Percentiles rank a stretch among this genome's conserved stretches.
These are phyloP conservation scores for Fusarium coicis DNA, from an alignment of 2,329 filamentous ascomycete genomes.

Conservation along the genomic window DNA sequence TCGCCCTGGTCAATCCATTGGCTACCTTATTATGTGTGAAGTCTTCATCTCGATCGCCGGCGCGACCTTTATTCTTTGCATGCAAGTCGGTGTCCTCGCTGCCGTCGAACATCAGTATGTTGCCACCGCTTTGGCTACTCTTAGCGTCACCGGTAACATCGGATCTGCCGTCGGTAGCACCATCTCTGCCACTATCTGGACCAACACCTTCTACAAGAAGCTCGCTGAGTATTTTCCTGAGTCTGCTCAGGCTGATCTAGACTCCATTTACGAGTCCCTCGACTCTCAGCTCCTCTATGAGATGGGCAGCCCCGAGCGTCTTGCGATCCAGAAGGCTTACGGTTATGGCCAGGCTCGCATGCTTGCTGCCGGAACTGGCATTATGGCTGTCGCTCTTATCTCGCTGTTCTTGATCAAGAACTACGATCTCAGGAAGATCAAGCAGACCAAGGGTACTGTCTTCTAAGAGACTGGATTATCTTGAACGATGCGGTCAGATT, in stretches of 20 bases:
- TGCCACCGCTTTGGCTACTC: constrained; percentile 46
- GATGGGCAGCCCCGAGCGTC: constrained; percentile 54
- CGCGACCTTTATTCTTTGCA: constrained; percentile 59
- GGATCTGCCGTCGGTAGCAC: constrained; percentile 45
- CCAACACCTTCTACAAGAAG: constrained; percentile 51
- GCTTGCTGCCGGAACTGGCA: constrained; percentile 52
- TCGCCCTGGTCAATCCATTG: constrained; percentile 51
- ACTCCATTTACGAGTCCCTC: constrained; percentile 64
- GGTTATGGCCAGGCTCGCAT: constrained; percentile 62
- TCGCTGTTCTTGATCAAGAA: constrained; percentile 60
- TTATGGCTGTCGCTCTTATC: constrained; percentile 48
- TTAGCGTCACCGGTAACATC: constrained; percentile 43
- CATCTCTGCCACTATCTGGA: constrained; percentile 49
- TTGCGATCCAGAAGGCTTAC: constrained; percentile 69
- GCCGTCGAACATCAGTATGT: constrained; percentile 48
- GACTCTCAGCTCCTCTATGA: constrained; percentile 62
- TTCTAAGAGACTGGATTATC: constrained; percentile 50
- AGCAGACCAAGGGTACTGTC: constrained; percentile 62
- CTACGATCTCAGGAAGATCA: constrained; percentile 59
- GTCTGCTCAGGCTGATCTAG: constrained; percentile 49
- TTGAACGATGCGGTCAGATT: not conserved
- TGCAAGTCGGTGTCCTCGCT: constrained; percentile 45
- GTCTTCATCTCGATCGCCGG: constrained; percentile 63
- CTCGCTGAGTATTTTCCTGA: constrained; percentile 63
- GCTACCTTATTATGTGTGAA: constrained; percentile 62